phyloP scores from a whole-genome alignment of 1,284 basidiomycete species.

The Neotropicomus parvogracilis region DNA sequence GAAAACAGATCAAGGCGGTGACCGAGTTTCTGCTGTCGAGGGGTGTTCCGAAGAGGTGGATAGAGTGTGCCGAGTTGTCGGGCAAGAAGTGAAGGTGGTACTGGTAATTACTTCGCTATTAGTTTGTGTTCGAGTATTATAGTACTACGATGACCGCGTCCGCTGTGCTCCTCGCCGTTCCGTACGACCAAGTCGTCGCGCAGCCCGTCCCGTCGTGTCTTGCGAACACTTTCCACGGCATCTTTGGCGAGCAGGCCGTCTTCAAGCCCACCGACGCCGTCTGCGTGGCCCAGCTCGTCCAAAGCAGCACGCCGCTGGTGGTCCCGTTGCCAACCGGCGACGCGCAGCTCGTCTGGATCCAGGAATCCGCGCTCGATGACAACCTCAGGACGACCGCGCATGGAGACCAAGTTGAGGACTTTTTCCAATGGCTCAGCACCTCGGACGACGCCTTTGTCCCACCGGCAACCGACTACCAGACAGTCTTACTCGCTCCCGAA shows the following conservation, averaged over 20 bases:
- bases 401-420: constrained; percentile 33
- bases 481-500: constrained; percentile 16
- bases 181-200: constrained; percentile 21
- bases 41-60: constrained; percentile 80
- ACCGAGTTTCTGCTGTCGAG: constrained; percentile 56
- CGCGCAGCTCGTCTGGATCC: constrained; percentile 58
- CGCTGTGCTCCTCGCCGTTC: constrained; percentile 21
- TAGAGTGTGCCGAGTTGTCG: constrained; percentile 43
- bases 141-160: constrained; percentile 15
- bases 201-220: constrained; percentile 43
- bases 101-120: background rate
- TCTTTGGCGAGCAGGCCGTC: constrained; percentile 46
- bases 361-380: constrained; percentile 49
- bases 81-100: constrained; percentile 20
- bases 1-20: constrained; percentile 69
- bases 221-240: constrained; percentile 50
- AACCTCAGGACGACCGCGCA: constrained; percentile 33
- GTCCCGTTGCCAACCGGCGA: constrained; percentile 26
- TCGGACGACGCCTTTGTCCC: constrained; percentile 19
- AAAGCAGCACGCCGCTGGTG: constrained; percentile 8
- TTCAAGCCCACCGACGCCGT: constrained; percentile 39
- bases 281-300: constrained; percentile 31
- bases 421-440: constrained; percentile 28
- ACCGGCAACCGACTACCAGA: constrained; percentile 17
- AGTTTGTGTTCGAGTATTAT: background rate